Evolutionary conservation across 192 early-diverging fungal genomes (phyloP).

Genomic region (Helicostylum pulchrum): DNA sequence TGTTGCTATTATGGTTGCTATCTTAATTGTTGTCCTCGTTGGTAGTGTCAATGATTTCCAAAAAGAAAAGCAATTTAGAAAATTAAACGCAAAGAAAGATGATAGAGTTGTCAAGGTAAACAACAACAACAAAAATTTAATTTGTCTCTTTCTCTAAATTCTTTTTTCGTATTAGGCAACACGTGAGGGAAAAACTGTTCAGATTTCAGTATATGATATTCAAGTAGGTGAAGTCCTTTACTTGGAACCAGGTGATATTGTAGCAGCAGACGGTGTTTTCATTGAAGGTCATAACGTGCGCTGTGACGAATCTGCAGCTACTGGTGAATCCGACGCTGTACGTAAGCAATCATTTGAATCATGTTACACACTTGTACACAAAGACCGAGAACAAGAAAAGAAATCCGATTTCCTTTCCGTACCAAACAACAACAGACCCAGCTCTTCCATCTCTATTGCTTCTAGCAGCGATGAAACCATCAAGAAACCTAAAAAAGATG

Average conservation of each 20-base stretch:
- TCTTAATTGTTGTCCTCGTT: slow-evolving; percentile 74
- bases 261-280: slow-evolving; percentile 88
- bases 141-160: neutral
- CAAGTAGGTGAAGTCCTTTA: slow-evolving; percentile 88
- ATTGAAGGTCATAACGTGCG: slow-evolving; percentile 76
- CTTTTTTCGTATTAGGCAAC: slow-evolving; percentile 43
- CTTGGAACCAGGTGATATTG: slow-evolving; percentile 89
- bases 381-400: neutral
- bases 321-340: slow-evolving; percentile 93
- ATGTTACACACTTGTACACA: slow-evolving; percentile 17
- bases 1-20: slow-evolving; percentile 77
- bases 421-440: slow-evolving; percentile 2
- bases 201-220: slow-evolving; percentile 76
- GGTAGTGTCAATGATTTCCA: slow-evolving; percentile 82
- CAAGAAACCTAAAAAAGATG: slow-evolving; percentile 23
- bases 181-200: slow-evolving; percentile 62
- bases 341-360: slow-evolving; percentile 67
- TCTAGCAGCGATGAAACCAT: neutral
- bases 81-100: slow-evolving; percentile 82
- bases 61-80: slow-evolving; percentile 85
- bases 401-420: slow-evolving; percentile 3
- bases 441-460: neutral
- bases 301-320: slow-evolving; percentile 90
- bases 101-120: slow-evolving; percentile 68
- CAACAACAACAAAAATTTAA: neutral